Evolutionary conservation across 2,329 filamentous ascomycete genomes (phyloP).

Genomic region (Talaromyces verruculosus): DNA sequence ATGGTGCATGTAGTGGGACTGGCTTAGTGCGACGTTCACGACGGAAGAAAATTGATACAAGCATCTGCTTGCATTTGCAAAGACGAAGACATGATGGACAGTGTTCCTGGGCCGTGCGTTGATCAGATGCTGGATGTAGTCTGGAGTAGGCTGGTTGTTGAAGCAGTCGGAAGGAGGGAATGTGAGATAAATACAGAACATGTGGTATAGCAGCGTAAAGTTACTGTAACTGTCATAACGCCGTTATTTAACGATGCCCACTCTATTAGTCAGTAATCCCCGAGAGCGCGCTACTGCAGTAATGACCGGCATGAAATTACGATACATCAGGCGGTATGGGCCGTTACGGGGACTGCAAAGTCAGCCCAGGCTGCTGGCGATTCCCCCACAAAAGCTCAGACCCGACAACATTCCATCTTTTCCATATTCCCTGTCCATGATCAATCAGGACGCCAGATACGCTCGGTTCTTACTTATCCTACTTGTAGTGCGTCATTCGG

Average conservation of each 20-base stretch:
- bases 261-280: not conserved
- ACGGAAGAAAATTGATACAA: not conserved
- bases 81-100: not conserved
- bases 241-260: not conserved
- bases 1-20: slow-evolving; percentile 4
- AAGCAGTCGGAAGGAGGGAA: not conserved
- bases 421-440: slow-evolving; percentile 3
- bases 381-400: slow-evolving; percentile 6
- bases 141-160: not conserved
- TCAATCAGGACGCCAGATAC: not conserved
- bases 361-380: not conserved
- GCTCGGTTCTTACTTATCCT: not conserved
- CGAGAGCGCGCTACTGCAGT: not conserved
- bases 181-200: not conserved
- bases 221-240: not conserved
- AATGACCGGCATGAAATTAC: not conserved
- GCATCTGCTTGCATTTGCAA: not conserved
- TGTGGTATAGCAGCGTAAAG: not conserved
- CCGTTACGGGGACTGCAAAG: not conserved
- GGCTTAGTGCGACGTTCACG: not conserved
- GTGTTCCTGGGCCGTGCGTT: not conserved
- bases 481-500: not conserved
- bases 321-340: not conserved
- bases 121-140: not conserved
- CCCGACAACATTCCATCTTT: not conserved